phyloP scores from a whole-genome alignment of 2,329 filamentous ascomycete genomes.

The Didymella pinodella region DNA sequence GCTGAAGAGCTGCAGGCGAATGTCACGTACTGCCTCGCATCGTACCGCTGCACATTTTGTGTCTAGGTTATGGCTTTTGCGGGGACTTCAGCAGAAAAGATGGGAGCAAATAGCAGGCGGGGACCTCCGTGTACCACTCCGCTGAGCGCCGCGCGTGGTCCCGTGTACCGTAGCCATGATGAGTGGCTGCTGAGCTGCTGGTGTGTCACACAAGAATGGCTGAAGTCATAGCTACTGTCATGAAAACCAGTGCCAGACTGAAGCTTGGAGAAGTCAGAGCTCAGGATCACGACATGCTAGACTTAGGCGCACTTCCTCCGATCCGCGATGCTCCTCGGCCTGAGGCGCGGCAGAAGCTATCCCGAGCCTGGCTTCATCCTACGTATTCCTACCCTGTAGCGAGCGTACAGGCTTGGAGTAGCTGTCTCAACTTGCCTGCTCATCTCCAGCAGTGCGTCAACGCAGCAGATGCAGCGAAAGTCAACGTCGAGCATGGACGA shows the following conservation, averaged over 20 bases:
- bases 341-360: conserved; percentile 13
- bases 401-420: not conserved
- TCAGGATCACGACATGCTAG: conserved; percentile 17
- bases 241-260: too few relatives aligned
- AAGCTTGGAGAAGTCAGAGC: not conserved
- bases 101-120: conserved; percentile 25
- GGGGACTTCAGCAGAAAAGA: conserved; percentile 19
- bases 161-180: conserved; percentile 23
- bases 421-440: not conserved
- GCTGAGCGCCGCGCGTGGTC: conserved; percentile 25
- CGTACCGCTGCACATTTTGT: conserved; percentile 33
- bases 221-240: not conserved
- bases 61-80: conserved; percentile 25
- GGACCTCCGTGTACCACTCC: conserved; percentile 2
- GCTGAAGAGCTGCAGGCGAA: not conserved
- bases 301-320: conserved; percentile 6
- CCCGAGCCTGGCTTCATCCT: not conserved
- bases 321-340: conserved; percentile 17
- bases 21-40: conserved; percentile 36
- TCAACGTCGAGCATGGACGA: not conserved
- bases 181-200: conserved; percentile 8
- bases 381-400: not conserved
- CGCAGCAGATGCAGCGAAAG: not conserved
- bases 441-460: not conserved
- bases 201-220: conserved; percentile 7